phyloP scores from a whole-genome alignment of 768 basidiomycete species.

The Lepiota venenata region DNA sequence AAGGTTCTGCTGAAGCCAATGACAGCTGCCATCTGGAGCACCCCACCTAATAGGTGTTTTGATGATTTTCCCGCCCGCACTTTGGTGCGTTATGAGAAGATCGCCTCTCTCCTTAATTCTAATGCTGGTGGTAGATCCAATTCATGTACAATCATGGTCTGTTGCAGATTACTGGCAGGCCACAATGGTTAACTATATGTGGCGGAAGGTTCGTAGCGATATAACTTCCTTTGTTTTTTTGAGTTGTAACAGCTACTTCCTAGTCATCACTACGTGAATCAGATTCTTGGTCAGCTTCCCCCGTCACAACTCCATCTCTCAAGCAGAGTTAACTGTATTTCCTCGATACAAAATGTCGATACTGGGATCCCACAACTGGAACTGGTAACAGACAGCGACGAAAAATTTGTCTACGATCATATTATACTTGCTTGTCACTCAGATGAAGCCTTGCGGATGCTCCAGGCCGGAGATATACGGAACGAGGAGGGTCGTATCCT shows the following conservation, averaged over 20 bases:
- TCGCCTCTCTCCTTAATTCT: not conserved
- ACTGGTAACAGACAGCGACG: constrained; percentile 45
- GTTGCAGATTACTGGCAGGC: constrained; percentile 66
- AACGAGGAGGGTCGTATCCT: constrained; percentile 53
- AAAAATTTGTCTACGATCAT: constrained; percentile 53
- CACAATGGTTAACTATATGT: constrained; percentile 68
- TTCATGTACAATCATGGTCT: constrained; percentile 77
- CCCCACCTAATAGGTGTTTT: constrained; percentile 65
- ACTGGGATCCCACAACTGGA: constrained; percentile 26
- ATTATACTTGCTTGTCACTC: constrained; percentile 76
- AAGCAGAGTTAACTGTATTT: constrained; percentile 49
- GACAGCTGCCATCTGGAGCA: constrained; percentile 82
- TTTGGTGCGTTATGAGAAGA: constrained; percentile 33
- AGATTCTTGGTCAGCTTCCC: constrained; percentile 55
- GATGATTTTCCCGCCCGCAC: constrained; percentile 71
- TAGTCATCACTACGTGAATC: constrained; percentile 65
- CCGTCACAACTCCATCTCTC: constrained; percentile 52
- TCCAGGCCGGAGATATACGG: constrained; percentile 47
- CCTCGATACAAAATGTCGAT: constrained; percentile 20
- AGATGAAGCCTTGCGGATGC: constrained; percentile 52
- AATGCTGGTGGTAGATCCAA: constrained; percentile 39
- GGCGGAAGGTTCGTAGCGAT: constrained; percentile 57
- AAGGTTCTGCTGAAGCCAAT: constrained; percentile 48
- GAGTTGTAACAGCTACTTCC: not conserved
- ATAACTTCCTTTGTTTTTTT: not conserved